Base-by-base conservation (phyloP, 2,329 filamentous ascomycete species). In the Acarospora socialis region DNA sequence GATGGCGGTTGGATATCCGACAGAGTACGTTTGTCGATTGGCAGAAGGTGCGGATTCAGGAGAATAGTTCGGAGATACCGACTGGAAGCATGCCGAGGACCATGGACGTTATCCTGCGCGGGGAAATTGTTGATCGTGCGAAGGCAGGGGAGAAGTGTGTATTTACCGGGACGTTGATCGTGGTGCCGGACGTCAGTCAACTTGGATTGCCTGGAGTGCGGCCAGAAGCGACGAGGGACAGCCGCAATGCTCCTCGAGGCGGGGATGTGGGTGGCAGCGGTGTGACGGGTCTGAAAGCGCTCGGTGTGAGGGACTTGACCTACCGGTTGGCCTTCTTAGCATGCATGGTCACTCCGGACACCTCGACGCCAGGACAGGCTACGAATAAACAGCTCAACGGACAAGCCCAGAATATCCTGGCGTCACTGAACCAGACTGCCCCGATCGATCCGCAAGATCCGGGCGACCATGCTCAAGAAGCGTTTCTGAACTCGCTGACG, bases 131-230 rank as follows among this genome's bases (percentile, higher is more conserved):
- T 16, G 90, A 98, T 48, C 76, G 90, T 31, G 86, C 87, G 32
- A 95, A 95, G 62, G 90, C 90, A 29, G 90, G 90, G 42, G 90
- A 98, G 58, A 94, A 92, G 58, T 98, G 90, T 55, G 82, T 98
- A 48, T 98, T 98, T 55, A 95, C 87, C 0, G 90, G 90, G 42
- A 86, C 86, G 4, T 60, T 95, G 42, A 95, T 98, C 38, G 90
- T 98, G 12, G 84, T 98, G 20, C 90, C 90, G 0, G 90, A 98
- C 53, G 83, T 98, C 38, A 93, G 84, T 50, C 90, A 95, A 54
- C 72, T 98, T 35, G 79, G 86, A 22, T 73, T 95, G 18, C 90
- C 90, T 2, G 90, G 90, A 28, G 68, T 84, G 15, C 69, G 79
- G 34, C 79, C 83, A 10, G 83, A 84, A 38, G 81, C 86, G 13